Base-by-base conservation (phyloP, 2,329 filamentous ascomycete species). In the Endothia cerciana region DNA sequence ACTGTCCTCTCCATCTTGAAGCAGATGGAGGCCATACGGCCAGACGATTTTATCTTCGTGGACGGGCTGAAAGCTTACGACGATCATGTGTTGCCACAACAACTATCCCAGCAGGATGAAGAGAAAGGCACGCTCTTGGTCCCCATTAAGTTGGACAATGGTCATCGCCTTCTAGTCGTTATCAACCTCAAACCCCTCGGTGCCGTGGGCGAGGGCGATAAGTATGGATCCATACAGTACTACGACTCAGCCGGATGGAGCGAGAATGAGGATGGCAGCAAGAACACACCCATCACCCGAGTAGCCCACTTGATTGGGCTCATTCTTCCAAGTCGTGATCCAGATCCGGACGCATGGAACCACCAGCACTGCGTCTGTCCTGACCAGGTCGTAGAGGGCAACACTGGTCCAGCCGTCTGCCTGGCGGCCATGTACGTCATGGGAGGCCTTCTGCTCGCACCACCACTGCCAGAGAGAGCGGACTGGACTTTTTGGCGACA, bases 401-500 rank as follows among this genome's bases (percentile, higher is more conserved):
- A 64, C 6, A 22, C 28, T 38, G 61, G 65, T 3, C n/a, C 55
- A 15, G 33, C 45, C 10, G 30, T 64, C 30, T 66, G 61, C n/a
- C 57, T 66, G 2, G 61, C 40, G 4, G 56, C 61, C 30, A 64
- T 66, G 33, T 60, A 58, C 19, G 49, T 62, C 55, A 40, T 66
- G 22, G 56, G 61, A 13, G 40, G 56, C 8, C 56, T 22, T n/a
- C 47, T 28, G 28, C n/a, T 22, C 11, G 8, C 33, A 6, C 30
- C 55, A 5, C 47, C 61, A 22, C 40, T 60, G 30, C 56, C 65
- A 5, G 40, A 41, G 6, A 13, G 19, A 10, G n/a, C 28, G 13
- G 65, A 66, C 36, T 66, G 65, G 65, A 19, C 3, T 4, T 64
- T 60, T 40, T 64, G 61, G 65, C 49, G 56, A 10, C 17, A 64